Evolutionary conservation across 306 rosid genomes (phyloP).

Genomic region (Cucurbita maxima): DNA sequence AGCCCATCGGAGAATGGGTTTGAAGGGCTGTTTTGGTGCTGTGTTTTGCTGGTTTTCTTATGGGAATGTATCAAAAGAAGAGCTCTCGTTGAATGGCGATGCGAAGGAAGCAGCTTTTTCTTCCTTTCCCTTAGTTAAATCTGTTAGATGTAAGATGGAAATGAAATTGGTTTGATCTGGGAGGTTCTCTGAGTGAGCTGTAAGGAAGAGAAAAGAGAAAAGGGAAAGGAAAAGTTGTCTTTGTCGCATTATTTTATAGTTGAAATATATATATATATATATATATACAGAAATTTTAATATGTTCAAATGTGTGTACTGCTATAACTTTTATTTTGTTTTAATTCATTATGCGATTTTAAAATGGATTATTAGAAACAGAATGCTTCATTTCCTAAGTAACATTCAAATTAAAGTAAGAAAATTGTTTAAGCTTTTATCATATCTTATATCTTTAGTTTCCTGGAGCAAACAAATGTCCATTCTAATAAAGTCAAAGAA

Average conservation of each 20-base stretch:
- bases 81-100: background rate
- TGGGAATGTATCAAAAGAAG: background rate
- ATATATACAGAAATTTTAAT: background rate
- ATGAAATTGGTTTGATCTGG: background rate
- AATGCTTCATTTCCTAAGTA: too few relatives aligned
- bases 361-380: too few relatives aligned
- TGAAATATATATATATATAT: background rate
- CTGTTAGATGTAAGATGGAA: background rate
- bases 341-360: too few relatives aligned
- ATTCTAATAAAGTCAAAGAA: background rate
- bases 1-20: background rate
- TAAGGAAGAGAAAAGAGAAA: background rate
- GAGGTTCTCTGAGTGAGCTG: conserved; percentile 4
- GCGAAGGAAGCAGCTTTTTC: background rate
- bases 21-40: background rate
- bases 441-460: too few relatives aligned
- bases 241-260: background rate
- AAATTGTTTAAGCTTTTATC: too few relatives aligned
- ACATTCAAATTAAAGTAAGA: too few relatives aligned
- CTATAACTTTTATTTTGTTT: too few relatives aligned
- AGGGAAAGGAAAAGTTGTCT: background rate
- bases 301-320: too few relatives aligned
- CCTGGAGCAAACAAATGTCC: background rate
- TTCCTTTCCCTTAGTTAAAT: background rate
- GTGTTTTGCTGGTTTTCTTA: background rate